Evolutionary conservation across 2,329 filamentous ascomycete species (phyloP).

Genomic region (Calonectria naviculata): DNA sequence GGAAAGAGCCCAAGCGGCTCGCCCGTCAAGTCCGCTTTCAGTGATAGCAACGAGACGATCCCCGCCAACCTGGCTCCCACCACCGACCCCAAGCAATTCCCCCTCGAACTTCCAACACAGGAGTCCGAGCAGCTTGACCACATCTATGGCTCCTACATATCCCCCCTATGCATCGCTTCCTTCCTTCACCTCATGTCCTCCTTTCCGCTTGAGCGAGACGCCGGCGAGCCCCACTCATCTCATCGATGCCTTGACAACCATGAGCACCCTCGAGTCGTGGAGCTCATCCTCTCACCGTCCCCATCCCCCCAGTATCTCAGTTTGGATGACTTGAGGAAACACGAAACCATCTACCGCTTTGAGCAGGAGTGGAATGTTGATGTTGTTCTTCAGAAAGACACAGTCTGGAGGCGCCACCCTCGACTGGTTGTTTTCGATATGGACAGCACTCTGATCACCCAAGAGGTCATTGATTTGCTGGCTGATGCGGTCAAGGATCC

Average conservation of each 20-base stretch:
- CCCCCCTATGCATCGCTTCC: slow-evolving; percentile 72
- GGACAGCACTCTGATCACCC: slow-evolving; percentile 97
- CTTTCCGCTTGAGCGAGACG: slow-evolving; percentile 65
- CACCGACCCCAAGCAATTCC: slow-evolving; percentile 67
- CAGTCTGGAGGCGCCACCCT: slow-evolving; percentile 81
- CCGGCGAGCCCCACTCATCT: slow-evolving; percentile 67
- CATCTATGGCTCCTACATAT: slow-evolving; percentile 74
- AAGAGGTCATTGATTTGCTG: slow-evolving; percentile 97
- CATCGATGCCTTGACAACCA: slow-evolving; percentile 73
- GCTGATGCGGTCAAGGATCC: slow-evolving; percentile 79
- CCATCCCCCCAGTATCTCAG: slow-evolving; percentile 72
- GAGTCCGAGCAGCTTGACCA: slow-evolving; percentile 70
- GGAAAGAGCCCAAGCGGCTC: slow-evolving; percentile 42
- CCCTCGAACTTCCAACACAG: slow-evolving; percentile 67
- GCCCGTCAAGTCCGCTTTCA: slow-evolving; percentile 41
- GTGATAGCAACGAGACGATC: slow-evolving; percentile 49
- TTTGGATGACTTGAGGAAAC: slow-evolving; percentile 77
- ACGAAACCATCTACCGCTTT: slow-evolving; percentile 85
- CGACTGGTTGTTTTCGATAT: slow-evolving; percentile 96
- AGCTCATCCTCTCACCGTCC: slow-evolving; percentile 71
- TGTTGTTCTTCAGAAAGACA: slow-evolving; percentile 80
- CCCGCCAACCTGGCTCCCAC: slow-evolving; percentile 70
- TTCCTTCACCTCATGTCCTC: slow-evolving; percentile 75
- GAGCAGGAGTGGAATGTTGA: slow-evolving; percentile 92
- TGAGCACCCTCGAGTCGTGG: slow-evolving; percentile 71